Conservation (phyloP, 768 basidiomycete genomes). For the Russula olivacea region DNA sequence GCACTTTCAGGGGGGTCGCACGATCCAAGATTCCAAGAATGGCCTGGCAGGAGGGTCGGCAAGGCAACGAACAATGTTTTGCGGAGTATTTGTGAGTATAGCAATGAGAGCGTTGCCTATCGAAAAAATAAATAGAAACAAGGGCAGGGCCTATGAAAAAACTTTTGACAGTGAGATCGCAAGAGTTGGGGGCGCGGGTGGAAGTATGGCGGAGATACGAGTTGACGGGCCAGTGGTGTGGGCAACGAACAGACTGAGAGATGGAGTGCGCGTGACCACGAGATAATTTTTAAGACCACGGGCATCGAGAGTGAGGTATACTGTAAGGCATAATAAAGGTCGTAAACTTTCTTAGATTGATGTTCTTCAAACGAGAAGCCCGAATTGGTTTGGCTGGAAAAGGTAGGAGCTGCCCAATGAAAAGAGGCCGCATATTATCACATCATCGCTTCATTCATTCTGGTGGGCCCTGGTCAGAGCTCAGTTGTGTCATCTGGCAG, state of each 20-base stretch:
- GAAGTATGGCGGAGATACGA: conserved; percentile 15
- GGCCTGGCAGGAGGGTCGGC: conserved; percentile 9
- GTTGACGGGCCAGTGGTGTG: too few relatives aligned
- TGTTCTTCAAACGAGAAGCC: conserved; percentile 22
- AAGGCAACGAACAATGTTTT: conserved; percentile 13
- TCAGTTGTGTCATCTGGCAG: too few relatives aligned
- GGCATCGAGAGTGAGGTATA: conserved; percentile 1
- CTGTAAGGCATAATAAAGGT: not conserved
- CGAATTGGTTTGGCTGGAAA: conserved; percentile 15
- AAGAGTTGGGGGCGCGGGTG: not conserved
- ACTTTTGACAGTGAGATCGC: conserved; percentile 1
- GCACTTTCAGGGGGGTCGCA: not conserved
- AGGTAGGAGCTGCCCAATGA: conserved; percentile 13
- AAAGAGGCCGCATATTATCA: conserved; percentile 14
- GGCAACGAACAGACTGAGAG: not conserved
- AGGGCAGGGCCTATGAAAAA: not conserved
- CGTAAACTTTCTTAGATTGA: conserved; percentile 14
- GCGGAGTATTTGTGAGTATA: not conserved
- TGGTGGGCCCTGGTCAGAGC: conserved; percentile 8
- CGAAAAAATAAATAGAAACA: conserved; percentile 16
- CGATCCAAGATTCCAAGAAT: not conserved
- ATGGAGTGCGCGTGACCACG: not conserved
- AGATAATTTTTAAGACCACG: not conserved
- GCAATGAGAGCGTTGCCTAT: not conserved
- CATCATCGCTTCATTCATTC: conserved; percentile 21